Evolutionary conservation across 108 stramenopile species (phyloP).

Genomic region (Nannochloropsis oceanica): DNA sequence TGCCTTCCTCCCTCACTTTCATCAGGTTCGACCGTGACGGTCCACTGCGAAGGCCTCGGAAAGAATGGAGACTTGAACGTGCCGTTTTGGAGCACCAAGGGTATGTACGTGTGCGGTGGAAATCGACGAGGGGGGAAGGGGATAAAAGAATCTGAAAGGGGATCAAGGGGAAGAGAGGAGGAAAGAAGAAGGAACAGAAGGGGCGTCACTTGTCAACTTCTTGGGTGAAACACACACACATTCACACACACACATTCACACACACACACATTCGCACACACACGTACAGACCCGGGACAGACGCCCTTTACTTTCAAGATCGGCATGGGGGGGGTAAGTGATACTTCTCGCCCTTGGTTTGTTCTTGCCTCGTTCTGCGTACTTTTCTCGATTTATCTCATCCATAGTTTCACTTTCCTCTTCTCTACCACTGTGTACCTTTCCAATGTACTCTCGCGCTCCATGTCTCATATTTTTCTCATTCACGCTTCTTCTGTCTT

Average conservation of each 20-base stretch:
- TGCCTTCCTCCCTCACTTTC: neutral
- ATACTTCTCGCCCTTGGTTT: neutral
- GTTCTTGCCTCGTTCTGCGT: neutral
- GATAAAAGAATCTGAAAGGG: too few relatives aligned
- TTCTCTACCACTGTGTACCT: neutral
- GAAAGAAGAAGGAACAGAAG: too few relatives aligned
- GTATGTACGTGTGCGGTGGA: neutral
- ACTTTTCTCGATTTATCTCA: neutral
- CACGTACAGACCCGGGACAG: neutral
- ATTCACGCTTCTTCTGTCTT: neutral
- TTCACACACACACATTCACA: neutral
- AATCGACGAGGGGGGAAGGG: too few relatives aligned
- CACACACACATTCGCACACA: too few relatives aligned
- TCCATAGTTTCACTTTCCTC: neutral
- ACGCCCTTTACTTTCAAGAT: neutral
- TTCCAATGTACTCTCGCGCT: neutral
- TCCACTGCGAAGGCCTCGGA: neutral
- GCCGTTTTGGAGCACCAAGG: neutral
- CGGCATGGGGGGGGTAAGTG: neutral
- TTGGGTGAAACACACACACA: too few relatives aligned
- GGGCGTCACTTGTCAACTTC: too few relatives aligned
- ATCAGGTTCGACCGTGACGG: neutral
- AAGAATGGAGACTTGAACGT: neutral
- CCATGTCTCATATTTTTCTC: neutral
- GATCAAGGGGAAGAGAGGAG: too few relatives aligned